Evolutionary conservation across 78 protist genomes (phyloP), one percentile per base, ranked within the genome.

Genomic region (Dictyostelium intermedium): DNA sequence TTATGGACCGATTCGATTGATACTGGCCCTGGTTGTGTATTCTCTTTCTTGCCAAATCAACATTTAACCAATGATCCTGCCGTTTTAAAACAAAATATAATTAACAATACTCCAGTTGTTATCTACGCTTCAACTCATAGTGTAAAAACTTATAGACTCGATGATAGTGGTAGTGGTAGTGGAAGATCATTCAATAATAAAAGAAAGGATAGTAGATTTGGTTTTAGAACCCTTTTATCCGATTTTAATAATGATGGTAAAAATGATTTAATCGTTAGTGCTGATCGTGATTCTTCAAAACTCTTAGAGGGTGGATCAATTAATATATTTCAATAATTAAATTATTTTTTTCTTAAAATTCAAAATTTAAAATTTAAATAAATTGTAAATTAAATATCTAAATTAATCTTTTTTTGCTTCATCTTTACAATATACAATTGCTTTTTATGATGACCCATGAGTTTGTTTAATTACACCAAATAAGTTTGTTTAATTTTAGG

Each of bases 171-270:
- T 3, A 13, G 27, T n/a, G 20, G 56, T 34, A 11, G 53, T 25
- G 56, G 56, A 1, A 61, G 27, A 16, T 47, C 89, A 25, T 16
- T 78, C 45, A 45, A 79, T 35, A 78, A 76, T 11, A 87, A 87
- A 10, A 53, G 39, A n/a, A 73, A 56, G 39, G 92, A 86, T 60
- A 61, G 81, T 20, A 76, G 93, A 87, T 87, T 87, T 34, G 93
- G 93, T 16, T 87, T 87, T 47, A 78, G 70, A 63, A 79, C 63
- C 32, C 45, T 39, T 5, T 32, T 87, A 23, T 41, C 85, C 8
- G 93, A 87, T 63, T 18, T 87, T 23, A 63, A 87, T 45, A 10
- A 27, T 45, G 85, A 87, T 87, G 93, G 93, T 11, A 87, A n/a
- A 30, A 79, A 78, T 32, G 85, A 87, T 63, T 9, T 87, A 56